Conservation (phyloP, 768 basidiomycete genomes). For the Scleroderma bovista region DNA sequence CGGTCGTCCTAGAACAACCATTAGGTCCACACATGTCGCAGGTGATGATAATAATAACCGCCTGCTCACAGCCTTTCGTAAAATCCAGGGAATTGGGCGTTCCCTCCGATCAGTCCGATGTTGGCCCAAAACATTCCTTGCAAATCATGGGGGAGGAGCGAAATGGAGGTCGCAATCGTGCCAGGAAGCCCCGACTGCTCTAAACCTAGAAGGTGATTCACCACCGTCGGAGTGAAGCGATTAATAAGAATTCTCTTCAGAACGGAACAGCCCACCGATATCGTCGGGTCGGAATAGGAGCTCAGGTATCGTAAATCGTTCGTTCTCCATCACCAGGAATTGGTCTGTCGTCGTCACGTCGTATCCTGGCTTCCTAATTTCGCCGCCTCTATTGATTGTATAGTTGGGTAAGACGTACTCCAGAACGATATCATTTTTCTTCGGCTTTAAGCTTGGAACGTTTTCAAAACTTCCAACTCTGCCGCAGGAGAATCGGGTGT, state of each 20-base stretch:
- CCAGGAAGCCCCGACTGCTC: slow-evolving; percentile 76
- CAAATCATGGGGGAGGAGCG: slow-evolving; percentile 68
- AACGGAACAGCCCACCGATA: slow-evolving; percentile 54
- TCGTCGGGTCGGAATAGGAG: slow-evolving; percentile 86
- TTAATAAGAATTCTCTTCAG: slow-evolving; percentile 6
- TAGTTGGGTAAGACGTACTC: slow-evolving; percentile 92
- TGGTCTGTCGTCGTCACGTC: slow-evolving; percentile 52
- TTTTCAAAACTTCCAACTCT: slow-evolving; percentile 12
- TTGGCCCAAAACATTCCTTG: slow-evolving; percentile 96
- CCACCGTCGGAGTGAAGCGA: neutral
- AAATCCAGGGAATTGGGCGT: slow-evolving; percentile 70
- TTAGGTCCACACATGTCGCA: slow-evolving; percentile 11
- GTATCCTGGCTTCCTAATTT: slow-evolving; percentile 49
- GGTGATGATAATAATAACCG: slow-evolving; percentile 9
- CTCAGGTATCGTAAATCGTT: slow-evolving; percentile 91
- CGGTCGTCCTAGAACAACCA: slow-evolving; percentile 47
- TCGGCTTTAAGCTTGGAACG: slow-evolving; percentile 44
- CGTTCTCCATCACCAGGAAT: slow-evolving; percentile 83
- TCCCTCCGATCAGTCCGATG: slow-evolving; percentile 86
- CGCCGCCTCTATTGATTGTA: slow-evolving; percentile 57
- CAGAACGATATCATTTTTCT: slow-evolving; percentile 64
- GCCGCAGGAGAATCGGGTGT: slow-evolving; percentile 8
- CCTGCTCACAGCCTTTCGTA: slow-evolving; percentile 64
- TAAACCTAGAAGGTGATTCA: slow-evolving; percentile 46
- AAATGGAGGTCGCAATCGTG: slow-evolving; percentile 72